Evolutionary conservation across 208 protist species (phyloP).

Genomic region (Leishmania tropica): DNA sequence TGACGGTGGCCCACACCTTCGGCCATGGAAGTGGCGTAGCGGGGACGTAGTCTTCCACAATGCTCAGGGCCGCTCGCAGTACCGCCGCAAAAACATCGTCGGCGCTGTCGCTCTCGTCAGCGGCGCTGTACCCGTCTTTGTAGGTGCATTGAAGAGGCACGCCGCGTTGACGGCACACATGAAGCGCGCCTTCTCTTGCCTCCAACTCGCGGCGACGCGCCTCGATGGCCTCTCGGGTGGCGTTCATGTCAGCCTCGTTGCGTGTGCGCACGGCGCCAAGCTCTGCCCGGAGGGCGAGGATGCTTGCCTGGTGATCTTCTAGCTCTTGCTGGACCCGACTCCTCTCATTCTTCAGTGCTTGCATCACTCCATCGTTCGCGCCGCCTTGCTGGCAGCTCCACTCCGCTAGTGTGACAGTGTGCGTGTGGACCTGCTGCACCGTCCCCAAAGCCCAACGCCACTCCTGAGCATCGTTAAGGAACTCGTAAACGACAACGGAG

Average conservation of each 20-base stretch:
- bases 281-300: conserved; percentile 39
- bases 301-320: conserved; percentile 30
- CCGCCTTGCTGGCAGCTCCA: conserved; percentile 37
- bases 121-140: not conserved
- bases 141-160: conserved; percentile 9
- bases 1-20: conserved; percentile 36
- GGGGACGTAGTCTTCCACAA: conserved; percentile 36
- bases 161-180: conserved; percentile 2
- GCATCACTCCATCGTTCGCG: conserved; percentile 33
- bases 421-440: conserved; percentile 33
- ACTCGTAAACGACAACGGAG: conserved; percentile 62
- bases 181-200: conserved; percentile 23
- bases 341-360: conserved; percentile 33
- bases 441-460: conserved; percentile 54
- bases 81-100: conserved; percentile 16
- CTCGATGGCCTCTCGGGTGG: conserved; percentile 29
- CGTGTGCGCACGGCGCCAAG: conserved; percentile 47
- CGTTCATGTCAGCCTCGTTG: conserved; percentile 57
- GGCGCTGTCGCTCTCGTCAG: conserved; percentile 14
- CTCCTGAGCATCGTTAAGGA: conserved; percentile 31
- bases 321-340: conserved; percentile 27
- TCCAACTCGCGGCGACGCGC: conserved; percentile 24
- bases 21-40: conserved; percentile 34
- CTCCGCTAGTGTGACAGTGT: conserved; percentile 34
- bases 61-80: conserved; percentile 40